Base-by-base conservation (phyloP, 2,329 filamentous ascomycete genomes). In the Simplicillium sp. region DNA sequence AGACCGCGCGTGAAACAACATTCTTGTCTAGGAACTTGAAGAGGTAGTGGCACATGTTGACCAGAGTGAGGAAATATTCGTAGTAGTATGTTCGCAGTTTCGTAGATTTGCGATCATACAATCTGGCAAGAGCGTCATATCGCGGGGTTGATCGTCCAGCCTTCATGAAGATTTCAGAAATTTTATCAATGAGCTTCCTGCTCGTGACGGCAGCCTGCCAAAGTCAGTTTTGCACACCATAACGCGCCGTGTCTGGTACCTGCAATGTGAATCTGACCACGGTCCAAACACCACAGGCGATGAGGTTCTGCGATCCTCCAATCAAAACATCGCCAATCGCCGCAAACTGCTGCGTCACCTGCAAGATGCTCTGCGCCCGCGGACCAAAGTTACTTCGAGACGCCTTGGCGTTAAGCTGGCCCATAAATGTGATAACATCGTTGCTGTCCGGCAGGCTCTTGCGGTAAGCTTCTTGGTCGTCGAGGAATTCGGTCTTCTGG, bases 201-300 rank as follows among this genome's bases (percentile, higher is more conserved):
- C 20, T 25, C 5, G 6, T 25, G 20, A 25, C 20, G 20, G 20
- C 20, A 25, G 20, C 20, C 20, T 25, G 9, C 9, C 20, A 5
- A 9, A 25, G 20, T 25, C 20, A 25, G 20, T 25, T 9, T 25
- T 25, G 6, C 5, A 25, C 9, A 25, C 20, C 20, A 25, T 6
- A 9, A 25, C n/a, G n/a, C n/a, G n/a, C n/a, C n/a, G n/a, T n/a
- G 20, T 25, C 9, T 25, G 6, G 9, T 31, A 70, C 64, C 34
- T 65, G 43, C 15, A 70, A 51, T 2, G 62, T 58, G 45, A 63
- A 58, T 34, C 65, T 57, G 8, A 70, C 62, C 2, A 66, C 40
- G 1, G 62, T 56, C 68, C 66, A 71, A 0, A 71, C 62, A 11
- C 65, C 57, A 41, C 62, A 65, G 0, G 66, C 65, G 7, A 69